Percentiles rank a stretch among this genome's conserved stretches.
phyloP scores from a whole-genome alignment of 768 basidiomycete genomes.

The Termitomyces sp. region DNA sequence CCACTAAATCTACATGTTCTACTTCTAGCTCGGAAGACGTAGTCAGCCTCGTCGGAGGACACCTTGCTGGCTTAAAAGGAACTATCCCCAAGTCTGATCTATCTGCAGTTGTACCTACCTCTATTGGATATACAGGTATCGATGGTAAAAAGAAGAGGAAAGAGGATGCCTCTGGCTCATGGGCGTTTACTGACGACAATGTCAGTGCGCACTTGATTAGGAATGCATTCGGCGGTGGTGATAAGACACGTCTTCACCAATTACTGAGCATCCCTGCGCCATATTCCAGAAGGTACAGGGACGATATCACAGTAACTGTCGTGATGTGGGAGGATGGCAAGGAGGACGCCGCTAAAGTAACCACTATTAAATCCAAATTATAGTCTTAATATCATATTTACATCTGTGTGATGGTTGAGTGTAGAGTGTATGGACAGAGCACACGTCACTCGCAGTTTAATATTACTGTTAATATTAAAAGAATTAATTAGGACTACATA shows the following conservation, averaged over 20 bases:
- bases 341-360: conserved; percentile 31
- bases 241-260: conserved; percentile 49
- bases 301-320: conserved; percentile 83
- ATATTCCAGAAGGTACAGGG: conserved; percentile 68
- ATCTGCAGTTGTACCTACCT: conserved; percentile 47
- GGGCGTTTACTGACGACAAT: conserved; percentile 80
- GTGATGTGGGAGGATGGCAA: conserved; percentile 77
- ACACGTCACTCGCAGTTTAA: background rate
- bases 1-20: background rate
- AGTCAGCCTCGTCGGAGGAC: conserved; percentile 79
- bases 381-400: conserved; percentile 21
- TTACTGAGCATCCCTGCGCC: conserved; percentile 82
- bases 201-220: conserved; percentile 78
- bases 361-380: conserved; percentile 41
- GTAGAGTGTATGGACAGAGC: background rate
- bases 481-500: background rate
- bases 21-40: conserved; percentile 70
- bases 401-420: background rate
- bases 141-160: conserved; percentile 54
- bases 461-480: conserved; percentile 13
- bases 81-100: conserved; percentile 54
- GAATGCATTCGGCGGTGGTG: conserved; percentile 88
- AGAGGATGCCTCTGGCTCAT: conserved; percentile 39
- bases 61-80: conserved; percentile 69
- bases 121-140: conserved; percentile 47